Base-by-base conservation (phyloP, 139 green algal genomes). In the Spirogloea muscicola region DNA sequence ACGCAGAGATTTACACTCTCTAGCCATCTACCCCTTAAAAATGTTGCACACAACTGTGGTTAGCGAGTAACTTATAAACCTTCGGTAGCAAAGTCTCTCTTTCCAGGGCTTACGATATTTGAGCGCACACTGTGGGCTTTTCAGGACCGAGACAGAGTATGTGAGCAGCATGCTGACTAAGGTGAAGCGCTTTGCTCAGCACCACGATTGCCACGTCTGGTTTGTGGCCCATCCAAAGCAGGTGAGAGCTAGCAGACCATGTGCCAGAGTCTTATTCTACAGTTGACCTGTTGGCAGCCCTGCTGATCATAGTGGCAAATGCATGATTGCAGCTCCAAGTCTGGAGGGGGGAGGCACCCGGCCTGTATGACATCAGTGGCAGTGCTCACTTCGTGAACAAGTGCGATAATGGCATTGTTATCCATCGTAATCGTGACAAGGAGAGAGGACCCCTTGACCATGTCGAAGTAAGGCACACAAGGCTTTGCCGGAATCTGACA, bases 351-450 rank as follows among this genome's bases (percentile, higher is more conserved):
- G 72, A 93, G 55, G 73, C 90, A 1, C 93, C 93, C 46, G 90
- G 82, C 59, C 83, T 98, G 65, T 95, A 95, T 72, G 89, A 94
- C 82, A 97, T 97, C 79, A 90, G 75, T 43, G 94, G 94, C 59
- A 91, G 81, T 0, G 93, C 94, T 18, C 89, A 98, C 82, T 98
- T 97, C 85, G 91, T 96, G 76, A 97, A 97, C 85, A 98, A 98
- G 84, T 87, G 87, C 5, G 94, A 98, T 86, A 92, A 92, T 78
- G 94, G 91, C 31, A 88, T 98, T n/a, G 89, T 97, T 6, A 82
- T 98, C 33, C 92, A 98, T 86, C 83, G 93, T 37, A 87, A 89
- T 71, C 60, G 77, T 37, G 68, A 85, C 63, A n/a, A 65, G 4
- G 49, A 74, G 29, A 3, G 5, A 7, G 69, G 69, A 44, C 39